A percentile compares a stretch with the other conserved stretches of the same genome.
phyloP scores from a whole-genome alignment of 805 yeast species.

The Spathaspora gorwiae region DNA sequence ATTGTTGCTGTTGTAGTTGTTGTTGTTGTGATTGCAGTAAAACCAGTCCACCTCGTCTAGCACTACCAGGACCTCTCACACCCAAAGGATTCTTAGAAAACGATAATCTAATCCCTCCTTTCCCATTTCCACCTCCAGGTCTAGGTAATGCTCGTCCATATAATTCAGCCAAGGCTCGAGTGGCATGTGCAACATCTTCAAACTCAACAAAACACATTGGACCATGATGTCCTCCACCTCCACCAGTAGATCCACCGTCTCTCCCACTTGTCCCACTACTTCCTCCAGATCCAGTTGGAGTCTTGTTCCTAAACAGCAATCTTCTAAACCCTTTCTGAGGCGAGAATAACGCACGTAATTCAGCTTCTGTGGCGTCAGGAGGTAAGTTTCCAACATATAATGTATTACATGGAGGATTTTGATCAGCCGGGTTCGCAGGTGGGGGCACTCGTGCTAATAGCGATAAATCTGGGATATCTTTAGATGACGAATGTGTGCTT shows the following conservation, averaged over 20 bases:
- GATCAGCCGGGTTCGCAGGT: constrained; percentile 97
- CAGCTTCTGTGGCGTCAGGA: constrained; percentile 93
- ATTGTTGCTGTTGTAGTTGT: constrained; percentile 16
- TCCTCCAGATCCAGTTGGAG: constrained; percentile 26
- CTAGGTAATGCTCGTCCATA: constrained; percentile 91
- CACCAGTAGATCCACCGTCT: constrained; percentile 26
- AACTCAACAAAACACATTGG: constrained; percentile 99
- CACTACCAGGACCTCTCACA: constrained; percentile 69
- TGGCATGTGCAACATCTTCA: constrained; percentile 91
- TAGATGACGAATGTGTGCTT: constrained; percentile 12
- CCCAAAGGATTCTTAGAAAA: constrained; percentile 97
- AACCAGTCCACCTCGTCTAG: constrained; percentile 23
- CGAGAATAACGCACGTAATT: constrained; percentile 79
- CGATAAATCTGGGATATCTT: constrained; percentile 60
- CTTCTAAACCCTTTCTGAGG: constrained; percentile 91
- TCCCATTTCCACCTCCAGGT: constrained; percentile 60
- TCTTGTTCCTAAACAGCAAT: constrained; percentile 75
- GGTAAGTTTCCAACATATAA: constrained; percentile 95
- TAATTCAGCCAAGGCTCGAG: constrained; percentile 87
- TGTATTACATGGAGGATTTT: constrained; percentile 97
- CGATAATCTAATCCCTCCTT: constrained; percentile 92
- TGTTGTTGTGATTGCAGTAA: constrained; percentile 17
- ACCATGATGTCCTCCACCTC: constrained; percentile 48
- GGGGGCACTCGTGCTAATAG: constrained; percentile 78
- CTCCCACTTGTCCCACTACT: constrained; percentile 10